Evolutionary conservation across 2,329 filamentous ascomycete genomes (phyloP).

Genomic region (Diaporthe ampelina): DNA sequence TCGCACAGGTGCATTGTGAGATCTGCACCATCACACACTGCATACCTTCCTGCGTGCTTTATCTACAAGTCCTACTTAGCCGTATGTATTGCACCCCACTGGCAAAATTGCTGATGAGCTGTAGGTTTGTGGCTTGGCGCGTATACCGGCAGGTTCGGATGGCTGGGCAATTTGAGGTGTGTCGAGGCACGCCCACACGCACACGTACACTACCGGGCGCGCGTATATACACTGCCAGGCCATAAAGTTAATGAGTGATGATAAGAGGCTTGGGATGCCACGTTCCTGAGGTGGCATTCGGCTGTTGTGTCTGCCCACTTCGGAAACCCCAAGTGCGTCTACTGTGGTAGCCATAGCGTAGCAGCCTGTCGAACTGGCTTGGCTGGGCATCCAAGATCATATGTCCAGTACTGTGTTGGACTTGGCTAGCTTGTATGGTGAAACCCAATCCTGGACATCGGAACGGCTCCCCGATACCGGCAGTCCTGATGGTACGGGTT

Average conservation of each 20-base stretch:
- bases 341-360: no score
- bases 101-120: not conserved
- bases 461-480: conserved; percentile 34
- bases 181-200: not conserved
- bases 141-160: not conserved
- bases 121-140: not conserved
- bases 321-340: not conserved
- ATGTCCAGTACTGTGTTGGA: not conserved
- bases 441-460: conserved; percentile 25
- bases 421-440: conserved; percentile 26
- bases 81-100: not conserved
- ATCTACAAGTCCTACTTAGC: not conserved
- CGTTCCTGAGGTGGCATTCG: conserved; percentile 22
- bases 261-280: conserved; percentile 13
- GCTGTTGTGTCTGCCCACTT: conserved; percentile 1
- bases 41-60: not conserved
- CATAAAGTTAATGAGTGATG: not conserved
- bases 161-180: not conserved
- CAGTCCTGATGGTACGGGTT: conserved; percentile 16
- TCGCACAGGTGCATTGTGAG: not conserved
- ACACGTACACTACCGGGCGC: not conserved
- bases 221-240: not conserved
- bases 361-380: no score
- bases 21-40: not conserved
- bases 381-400: conserved; percentile 11